These are phyloP conservation scores for Nemania diffusa DNA, from an alignment of 2,329 filamentous ascomycete species.

Conservation along the genomic window DNA sequence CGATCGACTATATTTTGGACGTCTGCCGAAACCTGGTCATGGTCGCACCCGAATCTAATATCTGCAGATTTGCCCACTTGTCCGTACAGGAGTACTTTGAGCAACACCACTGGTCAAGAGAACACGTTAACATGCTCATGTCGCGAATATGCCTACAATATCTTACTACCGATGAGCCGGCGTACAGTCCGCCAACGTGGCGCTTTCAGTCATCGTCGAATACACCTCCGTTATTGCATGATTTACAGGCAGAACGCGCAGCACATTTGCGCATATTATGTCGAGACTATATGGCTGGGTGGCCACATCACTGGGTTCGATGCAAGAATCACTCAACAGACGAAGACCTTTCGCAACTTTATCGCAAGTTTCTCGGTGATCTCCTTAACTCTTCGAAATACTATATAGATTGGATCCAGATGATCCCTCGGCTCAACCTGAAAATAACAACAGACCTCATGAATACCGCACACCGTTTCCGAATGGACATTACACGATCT, in stretches of 20 bases:
- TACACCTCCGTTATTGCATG: neutral
- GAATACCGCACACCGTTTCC: neutral
- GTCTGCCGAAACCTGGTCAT: slow-evolving; percentile 21
- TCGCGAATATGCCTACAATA: slow-evolving; percentile 4
- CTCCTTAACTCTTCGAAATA: slow-evolving; percentile 3
- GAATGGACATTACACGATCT: slow-evolving; percentile 12
- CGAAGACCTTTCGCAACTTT: slow-evolving; percentile 1
- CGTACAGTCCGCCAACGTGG: neutral
- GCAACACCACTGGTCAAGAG: slow-evolving; percentile 8
- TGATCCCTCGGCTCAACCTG: neutral
- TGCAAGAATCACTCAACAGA: slow-evolving; percentile 7
- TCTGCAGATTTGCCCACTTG: slow-evolving; percentile 22
- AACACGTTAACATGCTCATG: slow-evolving; percentile 4
- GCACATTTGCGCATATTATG: slow-evolving; percentile 4
- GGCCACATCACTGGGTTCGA: slow-evolving; percentile 13
- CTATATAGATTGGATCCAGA: slow-evolving; percentile 9
- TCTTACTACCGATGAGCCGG: neutral
- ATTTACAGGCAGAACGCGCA: neutral
- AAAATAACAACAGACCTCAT: slow-evolving; percentile 10
- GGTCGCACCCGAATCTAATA: neutral
- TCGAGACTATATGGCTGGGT: slow-evolving; percentile 12
- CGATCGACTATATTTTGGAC: slow-evolving; percentile 12
- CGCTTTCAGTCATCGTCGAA: neutral
- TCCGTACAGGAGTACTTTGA: slow-evolving; percentile 27
- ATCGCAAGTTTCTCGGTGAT: slow-evolving; percentile 7